Conservation (phyloP, 345 rosid species). For the Populus pruinosa region DNA sequence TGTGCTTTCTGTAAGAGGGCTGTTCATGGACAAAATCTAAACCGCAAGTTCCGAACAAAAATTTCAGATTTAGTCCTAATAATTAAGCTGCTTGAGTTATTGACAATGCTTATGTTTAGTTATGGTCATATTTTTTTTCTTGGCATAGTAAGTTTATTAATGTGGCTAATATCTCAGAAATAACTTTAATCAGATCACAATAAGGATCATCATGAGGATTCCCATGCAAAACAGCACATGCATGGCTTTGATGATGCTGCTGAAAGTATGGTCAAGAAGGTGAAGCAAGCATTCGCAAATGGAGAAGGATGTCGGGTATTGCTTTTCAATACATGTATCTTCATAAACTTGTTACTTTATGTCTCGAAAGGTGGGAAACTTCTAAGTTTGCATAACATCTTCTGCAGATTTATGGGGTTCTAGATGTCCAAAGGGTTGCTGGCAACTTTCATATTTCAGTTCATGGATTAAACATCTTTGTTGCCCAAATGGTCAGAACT, state of each 20-base stretch:
- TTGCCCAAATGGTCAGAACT: slow-evolving; percentile 82
- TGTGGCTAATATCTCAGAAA: not conserved
- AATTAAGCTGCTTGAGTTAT: not conserved
- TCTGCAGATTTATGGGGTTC: slow-evolving; percentile 78
- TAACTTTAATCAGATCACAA: slow-evolving; percentile 44
- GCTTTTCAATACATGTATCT: slow-evolving; percentile 1
- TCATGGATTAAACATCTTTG: slow-evolving; percentile 89
- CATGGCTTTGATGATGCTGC: slow-evolving; percentile 78
- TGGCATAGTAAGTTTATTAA: not conserved
- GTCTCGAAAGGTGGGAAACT: not conserved
- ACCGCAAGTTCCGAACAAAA: not conserved
- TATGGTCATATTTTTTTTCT: not conserved
- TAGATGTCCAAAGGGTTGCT: slow-evolving; percentile 98
- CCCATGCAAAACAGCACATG: slow-evolving; percentile 36
- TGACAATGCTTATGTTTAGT: not conserved
- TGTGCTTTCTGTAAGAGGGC: too few species aligned
- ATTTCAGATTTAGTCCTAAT: not conserved
- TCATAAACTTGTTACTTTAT: not conserved
- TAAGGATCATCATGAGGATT: slow-evolving; percentile 63
- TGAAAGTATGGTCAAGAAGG: slow-evolving; percentile 84
- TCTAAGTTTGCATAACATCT: slow-evolving; percentile 14
- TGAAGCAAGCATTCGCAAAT: slow-evolving; percentile 75
- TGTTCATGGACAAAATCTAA: too few species aligned
- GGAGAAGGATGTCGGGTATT: slow-evolving; percentile 97
- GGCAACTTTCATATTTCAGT: slow-evolving; percentile 98